Base-by-base conservation (phyloP, 169 alveolate genomes). In the Eimeria necatrix region DNA sequence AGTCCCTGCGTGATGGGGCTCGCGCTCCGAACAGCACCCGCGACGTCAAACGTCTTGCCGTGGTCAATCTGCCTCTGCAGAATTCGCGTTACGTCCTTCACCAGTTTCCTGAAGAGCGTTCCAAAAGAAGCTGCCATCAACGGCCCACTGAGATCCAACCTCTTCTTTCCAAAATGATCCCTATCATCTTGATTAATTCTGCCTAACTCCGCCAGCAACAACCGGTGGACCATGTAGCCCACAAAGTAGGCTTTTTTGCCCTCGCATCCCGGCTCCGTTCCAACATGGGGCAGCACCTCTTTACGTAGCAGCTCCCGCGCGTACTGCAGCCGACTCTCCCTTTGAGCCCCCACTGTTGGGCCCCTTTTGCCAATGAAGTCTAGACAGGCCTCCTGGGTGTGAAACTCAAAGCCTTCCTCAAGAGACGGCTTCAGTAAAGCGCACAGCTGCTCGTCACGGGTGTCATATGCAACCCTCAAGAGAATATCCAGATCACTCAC, bases 161-260 rank as follows among this genome's bases (percentile, higher is more conserved):
- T 98, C 96, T 99, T 99, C 97, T 99, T 99, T 12, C 99, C 99
- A 96, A 99, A 99, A 96, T 99, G 99, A 96, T 99, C 99, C 81
- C 99, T 97, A 95, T 99, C 99, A 97, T 99, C 99, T 95, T 99
- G 99, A 48, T 97, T 97, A 51, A 98, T 98, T 94, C 99, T 97
- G 12, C 99, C 99, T 26, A 99, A 96, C 76, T 98, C 98, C 52
- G 99, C 99, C 85, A 99, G 98, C 94, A 99, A 97, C 74, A 99
- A 95, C 71, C 99, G 97, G 96, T 99, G 99, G 12, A 98, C 99
- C 99, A 99, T 99, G 97, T 99, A 99, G 24, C 99, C 99, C 49
- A 99, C 97, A 96, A 99, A 99, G 97, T 98, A 99, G 32, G 99
- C 99, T 96, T 99, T 99, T 97, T 98, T 98, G 68, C 98, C 97